Base-by-base conservation (phyloP, 2,329 filamentous ascomycete genomes). In the Ophiostoma angusticollis region DNA sequence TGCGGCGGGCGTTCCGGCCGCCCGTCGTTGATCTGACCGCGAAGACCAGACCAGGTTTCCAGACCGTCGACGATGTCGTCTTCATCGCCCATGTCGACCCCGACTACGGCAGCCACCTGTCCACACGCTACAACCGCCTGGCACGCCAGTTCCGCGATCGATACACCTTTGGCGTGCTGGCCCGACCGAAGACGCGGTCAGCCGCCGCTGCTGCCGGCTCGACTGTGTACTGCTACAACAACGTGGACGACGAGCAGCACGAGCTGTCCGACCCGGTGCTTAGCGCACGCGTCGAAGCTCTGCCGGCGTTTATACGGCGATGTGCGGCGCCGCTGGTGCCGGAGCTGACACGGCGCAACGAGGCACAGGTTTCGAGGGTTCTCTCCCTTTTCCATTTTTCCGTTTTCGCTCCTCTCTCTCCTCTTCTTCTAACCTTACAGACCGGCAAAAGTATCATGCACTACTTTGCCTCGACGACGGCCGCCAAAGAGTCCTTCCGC, bases 311-410 rank as follows among this genome's bases (percentile, higher is more conserved):
- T n/a, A 37, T 68, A 5, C 51, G 56, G 24, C 47, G 42, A 6
- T 67, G 63, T 35, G 53, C 59, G 1, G 47, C 49, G 4, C 60
- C 62, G 1, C 40, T 65, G 17, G 61, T 70, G 9, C 60, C 58
- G 0, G 59, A 65, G 38, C 52, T 69, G 35, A 65, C 60, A 3
- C 52, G 64, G 29, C 52, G 58, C 16, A 68, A 59, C 28, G 65
- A 70, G 46, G 44, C 60, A 39, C 56, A 58, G 18, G 60, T 60
- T 40, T 52, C 61, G 18, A 50, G 57, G 42, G 63, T 62, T n/a
- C n/a, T n/a, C n/a, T n/a, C n/a, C n/a, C n/a, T n/a, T n/a, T n/a
- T n/a, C n/a, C n/a, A n/a, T n/a, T n/a, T n/a, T n/a, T n/a, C n/a
- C n/a, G n/a, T n/a, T n/a, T n/a, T n/a, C n/a, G n/a, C n/a, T n/a